Conservation (phyloP, 2,329 filamentous ascomycete genomes). For the Teratosphaeria epicoccoides region DNA sequence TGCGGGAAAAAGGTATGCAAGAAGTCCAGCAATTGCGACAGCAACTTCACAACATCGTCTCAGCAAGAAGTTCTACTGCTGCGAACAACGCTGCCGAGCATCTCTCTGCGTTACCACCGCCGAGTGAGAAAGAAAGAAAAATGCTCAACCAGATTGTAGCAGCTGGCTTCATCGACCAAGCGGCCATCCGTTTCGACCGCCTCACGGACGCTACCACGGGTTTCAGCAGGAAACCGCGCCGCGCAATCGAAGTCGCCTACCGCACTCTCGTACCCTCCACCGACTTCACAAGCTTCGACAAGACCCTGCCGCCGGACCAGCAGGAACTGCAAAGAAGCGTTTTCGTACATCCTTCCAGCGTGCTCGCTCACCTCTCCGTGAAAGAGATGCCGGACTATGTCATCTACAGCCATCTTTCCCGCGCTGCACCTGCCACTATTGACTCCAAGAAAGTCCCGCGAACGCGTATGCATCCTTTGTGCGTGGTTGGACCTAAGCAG, state of each 20-base stretch:
- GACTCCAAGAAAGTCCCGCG: conserved; percentile 49
- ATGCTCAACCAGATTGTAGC: conserved; percentile 85
- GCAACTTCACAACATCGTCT: conserved; percentile 74
- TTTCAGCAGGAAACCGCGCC: conserved; percentile 54
- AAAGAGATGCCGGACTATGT: conserved; percentile 78
- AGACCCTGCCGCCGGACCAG: conserved; percentile 24
- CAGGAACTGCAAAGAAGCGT: conserved; percentile 54
- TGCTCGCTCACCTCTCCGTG: conserved; percentile 57
- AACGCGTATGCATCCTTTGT: conserved; percentile 78
- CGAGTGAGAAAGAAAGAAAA: conserved; percentile 55
- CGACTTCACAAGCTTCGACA: conserved; percentile 18
- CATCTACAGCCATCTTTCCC: conserved; percentile 77
- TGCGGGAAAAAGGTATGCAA: conserved; percentile 75
- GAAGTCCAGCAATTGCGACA: conserved; percentile 74
- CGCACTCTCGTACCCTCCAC: conserved; percentile 67
- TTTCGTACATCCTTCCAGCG: conserved; percentile 77
- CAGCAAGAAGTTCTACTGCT: conserved; percentile 19
- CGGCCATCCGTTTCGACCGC: conserved; percentile 86
- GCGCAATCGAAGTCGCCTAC: conserved; percentile 90
- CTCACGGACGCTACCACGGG: conserved; percentile 52
- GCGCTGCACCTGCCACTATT: conserved; percentile 41
- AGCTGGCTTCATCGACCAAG: conserved; percentile 85
- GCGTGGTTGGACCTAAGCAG: conserved; percentile 58
- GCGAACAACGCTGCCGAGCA: background rate
- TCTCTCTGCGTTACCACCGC: conserved; percentile 47